Evolutionary conservation across 768 basidiomycete species (phyloP), one percentile per base, ranked within the genome.

Genomic region (Amanita pseudoporphyria): DNA sequence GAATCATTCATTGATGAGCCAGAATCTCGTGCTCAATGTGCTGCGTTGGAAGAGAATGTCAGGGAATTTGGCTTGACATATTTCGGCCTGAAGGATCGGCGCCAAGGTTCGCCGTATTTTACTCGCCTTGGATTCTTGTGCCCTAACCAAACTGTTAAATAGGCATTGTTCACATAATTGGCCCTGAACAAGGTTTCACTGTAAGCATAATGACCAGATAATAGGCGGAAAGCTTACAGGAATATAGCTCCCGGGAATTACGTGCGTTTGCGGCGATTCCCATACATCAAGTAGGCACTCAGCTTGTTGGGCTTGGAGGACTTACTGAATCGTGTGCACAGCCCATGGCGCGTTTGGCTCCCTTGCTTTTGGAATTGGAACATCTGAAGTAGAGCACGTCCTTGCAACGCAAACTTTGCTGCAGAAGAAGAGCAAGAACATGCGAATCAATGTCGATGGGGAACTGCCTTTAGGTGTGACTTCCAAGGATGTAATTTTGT

Each of bases 281-380:
- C 91, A 93, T 69, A 93, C 91, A 21, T 89, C 90, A 35, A 94
- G 87, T 87, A 61, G 57, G 83, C 70, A 6, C 10, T 26, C 54
- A 9, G 9, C 24, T 10, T 7, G 3, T 47, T 28, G 39, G 37
- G 26, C 53, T 28, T 9, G 19, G 45, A n/a, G 39, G 28, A 37
- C 22, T 53, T 14, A 35, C 53, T 52, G 28, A 53, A 28, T 22
- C 32, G 18, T 33, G 43, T 45, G 38, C 31, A 10, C 52, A 88
- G 86, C 91, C 10, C 91, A 94, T 62, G 91, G 91, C 43, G 91
- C 91, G 2, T 94, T 94, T 61, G 91, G 91, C 41, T 90, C 91
- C 41, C 76, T 94, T 53, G 91, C 91, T 0, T 94, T 93, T 58
- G 91, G 91, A 53, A 93, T 94, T 58, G 91, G 91, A 35, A 94